Evolutionary conservation across 2,329 filamentous ascomycete genomes (phyloP), one percentile per base, ranked within the genome.

Genomic region (Cladosporium sp.): DNA sequence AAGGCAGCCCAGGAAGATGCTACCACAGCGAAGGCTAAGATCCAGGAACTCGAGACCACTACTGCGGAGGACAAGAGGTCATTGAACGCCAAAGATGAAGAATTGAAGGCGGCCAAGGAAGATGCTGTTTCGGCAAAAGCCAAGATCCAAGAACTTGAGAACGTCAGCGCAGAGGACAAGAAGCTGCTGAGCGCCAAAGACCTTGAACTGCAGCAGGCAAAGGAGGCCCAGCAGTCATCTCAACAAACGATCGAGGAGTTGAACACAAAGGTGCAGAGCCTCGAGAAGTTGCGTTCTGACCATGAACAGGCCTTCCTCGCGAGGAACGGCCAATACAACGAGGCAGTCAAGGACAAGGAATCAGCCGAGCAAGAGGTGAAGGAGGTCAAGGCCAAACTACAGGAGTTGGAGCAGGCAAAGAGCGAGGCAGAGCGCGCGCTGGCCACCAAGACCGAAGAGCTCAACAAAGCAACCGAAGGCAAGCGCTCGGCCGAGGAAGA

Each of bases 41-140:
- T 57, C 14, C 61, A 70, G 36, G 44, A 65, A 54, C 57, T 70
- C 15, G 63, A 66, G 44, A 54, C 30, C 41, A 47, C 62, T 4
- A 41, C 38, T 32, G 26, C 28, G 4, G 51, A 63, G 58, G 68
- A 68, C 18, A 64, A 65, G 34, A 34, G 66, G 21, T 21, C 49
- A 11, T 47, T 69, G 15, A 21, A 47, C 3, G 49, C 38, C 32
- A 54, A 36, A 54, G 47, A 36, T 14, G 14, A 8, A 10, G 30
- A 63, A 30, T 18, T 52, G 18, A 34, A 58, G 11, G 21, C 26
- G 21, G 32, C 14, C 7, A 34, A 64, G 41, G 38, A 59, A 12
- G 60, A 66, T 24, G 51, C 52, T 21, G 63, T 30, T 15, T 28
- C 26, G 32, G 28, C 55, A 26, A 66, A 52, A 47, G 30, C 59